These are phyloP conservation scores for Furcasterigmium furcatum DNA, from an alignment of 2,329 filamentous ascomycete species.

Conservation along the genomic window DNA sequence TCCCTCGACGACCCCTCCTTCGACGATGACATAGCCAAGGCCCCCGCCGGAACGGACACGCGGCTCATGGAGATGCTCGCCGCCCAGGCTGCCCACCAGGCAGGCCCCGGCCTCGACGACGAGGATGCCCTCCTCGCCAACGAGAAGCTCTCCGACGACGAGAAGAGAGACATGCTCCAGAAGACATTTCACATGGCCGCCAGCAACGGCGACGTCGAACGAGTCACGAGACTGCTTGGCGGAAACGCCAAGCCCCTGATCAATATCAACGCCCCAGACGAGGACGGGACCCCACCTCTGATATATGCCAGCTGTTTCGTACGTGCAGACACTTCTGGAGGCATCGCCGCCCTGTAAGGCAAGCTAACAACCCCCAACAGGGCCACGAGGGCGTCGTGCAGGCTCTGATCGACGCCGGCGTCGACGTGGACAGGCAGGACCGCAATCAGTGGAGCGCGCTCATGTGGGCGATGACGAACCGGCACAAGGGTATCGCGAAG, in stretches of 20 bases:
- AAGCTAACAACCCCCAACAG: constrained; percentile 37
- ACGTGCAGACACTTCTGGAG: constrained; percentile 38
- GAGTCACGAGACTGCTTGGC: constrained; percentile 71
- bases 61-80: constrained; percentile 95
- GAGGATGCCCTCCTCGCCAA: constrained; percentile 77
- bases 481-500: constrained; percentile 95
- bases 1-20: constrained; percentile 75
- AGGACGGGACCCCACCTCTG: constrained; percentile 92
- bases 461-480: constrained; percentile 99
- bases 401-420: constrained; percentile 79
- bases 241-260: constrained; percentile 74
- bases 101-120: constrained; percentile 68
- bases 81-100: constrained; percentile 82
- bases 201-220: constrained; percentile 87
- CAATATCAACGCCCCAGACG: constrained; percentile 83
- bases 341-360: no score
- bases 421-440: constrained; percentile 88
- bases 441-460: constrained; percentile 95
- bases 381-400: constrained; percentile 88
- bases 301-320: constrained; percentile 99
- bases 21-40: constrained; percentile 60
- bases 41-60: constrained; percentile 71
- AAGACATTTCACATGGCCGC: constrained; percentile 91
- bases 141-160: constrained; percentile 66
- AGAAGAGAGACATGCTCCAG: constrained; percentile 81